Percentiles rank a stretch among this genome's conserved stretches.
Conservation (phyloP, 2,329 filamentous ascomycete genomes). For the Ophiostoma australiae region DNA sequence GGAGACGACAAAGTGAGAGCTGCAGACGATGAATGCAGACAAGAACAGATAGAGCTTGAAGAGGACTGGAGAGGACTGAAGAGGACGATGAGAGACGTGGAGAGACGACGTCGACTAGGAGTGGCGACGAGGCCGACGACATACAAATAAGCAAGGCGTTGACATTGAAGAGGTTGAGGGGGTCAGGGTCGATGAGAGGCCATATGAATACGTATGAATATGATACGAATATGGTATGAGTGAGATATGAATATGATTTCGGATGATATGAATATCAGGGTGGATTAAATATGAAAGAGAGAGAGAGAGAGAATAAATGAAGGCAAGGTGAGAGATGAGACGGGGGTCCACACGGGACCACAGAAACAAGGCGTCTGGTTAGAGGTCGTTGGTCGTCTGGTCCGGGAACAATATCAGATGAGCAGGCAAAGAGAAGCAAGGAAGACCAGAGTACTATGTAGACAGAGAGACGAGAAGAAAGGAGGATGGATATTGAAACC, state of each 20-base stretch:
- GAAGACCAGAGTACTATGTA: neutral
- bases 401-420: neutral
- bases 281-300: neutral
- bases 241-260: too few species aligned
- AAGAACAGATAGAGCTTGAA: neutral
- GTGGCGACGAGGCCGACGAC: conserved; percentile 4
- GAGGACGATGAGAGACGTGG: neutral
- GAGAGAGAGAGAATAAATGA: neutral
- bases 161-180: neutral
- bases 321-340: neutral
- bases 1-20: neutral
- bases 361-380: neutral
- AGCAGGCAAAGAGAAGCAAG: neutral
- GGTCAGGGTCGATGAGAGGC: neutral
- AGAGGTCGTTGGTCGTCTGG: neutral
- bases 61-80: neutral
- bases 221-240: neutral
- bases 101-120: neutral
- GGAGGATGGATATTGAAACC: neutral
- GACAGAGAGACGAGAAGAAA: neutral
- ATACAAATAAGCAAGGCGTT: neutral
- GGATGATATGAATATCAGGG: neutral
- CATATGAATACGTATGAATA: neutral
- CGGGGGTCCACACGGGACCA: conserved; percentile 15
- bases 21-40: neutral